These are phyloP conservation scores for Lactarius psammicola DNA, from an alignment of 768 basidiomycete species.

Conservation along the genomic window DNA sequence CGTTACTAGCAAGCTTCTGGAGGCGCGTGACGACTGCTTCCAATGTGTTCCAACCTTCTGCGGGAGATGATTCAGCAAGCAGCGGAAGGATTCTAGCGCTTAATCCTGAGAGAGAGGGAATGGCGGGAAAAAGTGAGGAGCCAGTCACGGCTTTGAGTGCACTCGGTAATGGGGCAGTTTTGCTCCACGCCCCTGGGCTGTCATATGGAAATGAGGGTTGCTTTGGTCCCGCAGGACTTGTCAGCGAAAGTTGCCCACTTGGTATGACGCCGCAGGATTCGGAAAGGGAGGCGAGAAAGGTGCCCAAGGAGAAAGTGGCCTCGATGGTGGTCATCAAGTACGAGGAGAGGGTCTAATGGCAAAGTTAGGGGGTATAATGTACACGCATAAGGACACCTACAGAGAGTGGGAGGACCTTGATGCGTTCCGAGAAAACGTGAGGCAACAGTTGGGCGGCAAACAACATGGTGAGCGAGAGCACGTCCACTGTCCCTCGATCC, in stretches of 20 bases:
- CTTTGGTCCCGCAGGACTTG: constrained; percentile 3
- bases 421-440: constrained; percentile 50
- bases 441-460: constrained; percentile 61
- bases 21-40: constrained; percentile 27
- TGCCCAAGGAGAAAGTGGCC: constrained; percentile 55
- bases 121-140: constrained; percentile 31
- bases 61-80: constrained; percentile 31
- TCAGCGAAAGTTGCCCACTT: constrained; percentile 22
- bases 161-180: constrained; percentile 21
- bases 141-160: constrained; percentile 27
- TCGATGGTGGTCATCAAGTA: constrained; percentile 45
- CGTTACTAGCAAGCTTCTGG: constrained; percentile 26
- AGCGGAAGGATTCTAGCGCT: constrained; percentile 31
- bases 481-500: constrained; percentile 25
- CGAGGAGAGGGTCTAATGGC: constrained; percentile 38
- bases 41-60: constrained; percentile 33
- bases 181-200: constrained; percentile 15
- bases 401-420: constrained; percentile 60
- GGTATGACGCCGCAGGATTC: constrained; percentile 33
- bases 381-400: constrained; percentile 34
- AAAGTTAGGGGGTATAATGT: constrained; percentile 4
- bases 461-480: constrained; percentile 37
- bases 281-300: constrained; percentile 49
- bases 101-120: constrained; percentile 32
- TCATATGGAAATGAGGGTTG: constrained; percentile 21